phyloP scores from a whole-genome alignment of 768 basidiomycete species.

The Lactarius quietus region DNA sequence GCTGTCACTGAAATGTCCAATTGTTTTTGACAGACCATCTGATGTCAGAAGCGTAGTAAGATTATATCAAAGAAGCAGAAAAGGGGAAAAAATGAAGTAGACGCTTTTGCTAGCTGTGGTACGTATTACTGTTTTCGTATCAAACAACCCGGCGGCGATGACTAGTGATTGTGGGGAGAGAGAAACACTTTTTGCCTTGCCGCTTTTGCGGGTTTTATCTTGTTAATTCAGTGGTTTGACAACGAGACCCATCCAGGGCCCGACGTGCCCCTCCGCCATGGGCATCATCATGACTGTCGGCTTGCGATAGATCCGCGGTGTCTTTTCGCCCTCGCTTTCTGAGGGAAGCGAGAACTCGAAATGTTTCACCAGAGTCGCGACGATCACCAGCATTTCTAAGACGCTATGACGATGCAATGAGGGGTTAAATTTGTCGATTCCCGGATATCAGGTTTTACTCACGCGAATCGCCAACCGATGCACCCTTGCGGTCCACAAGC shows the following conservation, averaged over 20 bases:
- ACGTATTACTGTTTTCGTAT: too few relatives aligned
- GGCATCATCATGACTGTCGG: slow-evolving; percentile 18
- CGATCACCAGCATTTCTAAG: slow-evolving; percentile 20
- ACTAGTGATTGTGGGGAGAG: too few relatives aligned
- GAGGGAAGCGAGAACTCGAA: slow-evolving; percentile 18
- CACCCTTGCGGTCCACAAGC: slow-evolving; percentile 21
- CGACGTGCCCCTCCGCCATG: slow-evolving; percentile 12
- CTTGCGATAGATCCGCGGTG: slow-evolving; percentile 7
- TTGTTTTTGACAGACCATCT: too few relatives aligned
- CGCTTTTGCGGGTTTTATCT: too few relatives aligned
- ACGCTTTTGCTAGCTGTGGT: too few relatives aligned
- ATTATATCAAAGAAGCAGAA: too few relatives aligned
- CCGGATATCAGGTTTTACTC: background rate
- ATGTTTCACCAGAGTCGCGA: slow-evolving; percentile 14
- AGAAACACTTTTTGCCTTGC: too few relatives aligned
- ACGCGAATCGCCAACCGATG: slow-evolving; percentile 25
- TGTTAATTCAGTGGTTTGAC: too few relatives aligned
- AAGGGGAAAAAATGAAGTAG: too few relatives aligned
- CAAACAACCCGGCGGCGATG: too few relatives aligned
- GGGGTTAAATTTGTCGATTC: background rate
- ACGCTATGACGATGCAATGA: background rate
- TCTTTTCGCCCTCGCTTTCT: background rate
- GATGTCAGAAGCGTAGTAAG: too few relatives aligned
- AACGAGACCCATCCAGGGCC: slow-evolving; percentile 17
- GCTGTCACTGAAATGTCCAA: too few relatives aligned